Base-by-base conservation (phyloP, 352 stramenopile species). In the Globisporangium canariense region DNA sequence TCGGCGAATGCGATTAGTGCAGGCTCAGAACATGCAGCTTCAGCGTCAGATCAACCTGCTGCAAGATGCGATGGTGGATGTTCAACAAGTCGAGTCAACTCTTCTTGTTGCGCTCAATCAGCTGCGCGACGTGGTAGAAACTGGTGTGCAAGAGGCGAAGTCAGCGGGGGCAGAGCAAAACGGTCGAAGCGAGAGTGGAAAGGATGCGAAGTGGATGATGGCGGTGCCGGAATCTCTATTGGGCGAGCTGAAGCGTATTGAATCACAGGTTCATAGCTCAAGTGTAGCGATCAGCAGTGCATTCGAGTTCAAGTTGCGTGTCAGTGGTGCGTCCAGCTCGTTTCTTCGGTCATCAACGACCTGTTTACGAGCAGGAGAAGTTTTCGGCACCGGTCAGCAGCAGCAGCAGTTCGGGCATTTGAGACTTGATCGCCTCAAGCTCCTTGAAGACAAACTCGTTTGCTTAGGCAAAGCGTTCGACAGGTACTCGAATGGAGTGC, bases 21-120 rank as follows among this genome's bases (percentile, higher is more conserved):
- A 85, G 58, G 71, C 77, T 5, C 81, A 90, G 57, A 88, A 90
- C 52, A n/a, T 87, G 32, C 81, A 90, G 60, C 75, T 90, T 4
- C 75, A 81, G 49, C 73, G 81, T 8, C 77, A 90, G 55, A 49
- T 90, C 30, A 52, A 53, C 4, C 25, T 90, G 11, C 52, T 87
- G 2, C 73, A 88, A 53, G 68, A 79, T 43, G 75, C 77, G 1
- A 58, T 80, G 16, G 32, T 58, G 2, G 70, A 66, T 2, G 74
- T 60, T 11, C 66, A 83, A n/a, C 71, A 75, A 38, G 62, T 68
- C 2, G 76, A 81, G 60, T 62, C 70, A 8, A 78, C 65, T 58
- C 53, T 88, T 1, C 49, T 79, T 30, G 71, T 63, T 34, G 68
- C 68, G 14, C 64, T 88, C 1, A 66, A 70, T 4, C 66, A 76